These are phyloP conservation scores for Debaryomyces psychrophilus DNA, from an alignment of 1,139 yeast genomes.

Conservation along the genomic window DNA sequence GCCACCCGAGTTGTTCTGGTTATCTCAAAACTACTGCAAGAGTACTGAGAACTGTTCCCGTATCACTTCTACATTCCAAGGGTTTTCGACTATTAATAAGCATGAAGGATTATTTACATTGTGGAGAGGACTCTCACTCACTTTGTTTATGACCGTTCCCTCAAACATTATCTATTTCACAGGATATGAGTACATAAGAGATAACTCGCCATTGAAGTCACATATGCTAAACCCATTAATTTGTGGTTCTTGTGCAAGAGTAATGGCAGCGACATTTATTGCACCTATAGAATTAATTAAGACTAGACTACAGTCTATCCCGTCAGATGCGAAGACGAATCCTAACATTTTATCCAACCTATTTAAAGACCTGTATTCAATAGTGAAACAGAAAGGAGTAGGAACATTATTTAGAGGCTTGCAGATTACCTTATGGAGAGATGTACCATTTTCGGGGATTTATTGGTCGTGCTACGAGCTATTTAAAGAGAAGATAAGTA, in stretches of 20 bases:
- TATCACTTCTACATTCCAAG: slow-evolving; percentile 68
- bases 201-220: slow-evolving; percentile 61
- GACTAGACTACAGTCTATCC: slow-evolving; percentile 87
- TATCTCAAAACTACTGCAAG: slow-evolving; percentile 41
- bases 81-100: slow-evolving; percentile 63
- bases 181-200: slow-evolving; percentile 87
- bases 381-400: slow-evolving; percentile 61
- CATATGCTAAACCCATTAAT: slow-evolving; percentile 69
- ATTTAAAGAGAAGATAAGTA: slow-evolving; percentile 32
- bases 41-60: slow-evolving; percentile 36
- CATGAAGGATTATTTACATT: slow-evolving; percentile 77
- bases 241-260: slow-evolving; percentile 86
- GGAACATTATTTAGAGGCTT: slow-evolving; percentile 79
- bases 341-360: slow-evolving; percentile 51
- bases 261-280: slow-evolving; percentile 79
- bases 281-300: slow-evolving; percentile 88
- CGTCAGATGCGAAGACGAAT: slow-evolving; percentile 39
- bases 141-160: slow-evolving; percentile 88
- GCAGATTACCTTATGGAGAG: slow-evolving; percentile 90
- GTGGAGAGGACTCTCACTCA: slow-evolving; percentile 88
- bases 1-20: slow-evolving; percentile 43
- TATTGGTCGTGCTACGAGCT: slow-evolving; percentile 88
- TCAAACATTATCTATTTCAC: slow-evolving; percentile 92
- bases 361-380: slow-evolving; percentile 56
- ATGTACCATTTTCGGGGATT: slow-evolving; percentile 93